Evolutionary conservation across 768 basidiomycete genomes (phyloP), one percentile per base, ranked within the genome.

Genomic region (Leccinum pellstonianum): DNA sequence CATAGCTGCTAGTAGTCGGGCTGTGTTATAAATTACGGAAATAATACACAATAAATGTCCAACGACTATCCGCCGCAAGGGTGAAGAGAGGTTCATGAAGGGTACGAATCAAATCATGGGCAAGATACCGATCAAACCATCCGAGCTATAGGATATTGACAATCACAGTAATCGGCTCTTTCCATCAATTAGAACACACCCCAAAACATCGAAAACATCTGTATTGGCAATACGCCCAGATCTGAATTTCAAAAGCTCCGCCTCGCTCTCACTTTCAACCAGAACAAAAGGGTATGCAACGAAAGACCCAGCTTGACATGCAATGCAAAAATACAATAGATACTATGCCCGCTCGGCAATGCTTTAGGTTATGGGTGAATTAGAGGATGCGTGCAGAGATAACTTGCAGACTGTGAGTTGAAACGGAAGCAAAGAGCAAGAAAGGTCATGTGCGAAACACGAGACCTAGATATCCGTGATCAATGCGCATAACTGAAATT

Each of bases 331-430:
- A 59, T 52, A 59, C 48, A 57, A n/a, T 53, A 61, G 58, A 59
- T 43, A 62, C 57, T 66, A 68, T 37, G 38, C 50, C 52, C 54
- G 38, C 57, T 61, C 19, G 52, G 65, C 57, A 27, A 31, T 50
- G 54, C 27, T 54, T 46, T 59, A 71, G 25, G 37, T 53, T 59
- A 61, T 29, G 27, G 25, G 51, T 37, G 56, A 33, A 14, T 43
- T n/a, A 27, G 17, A 38, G 15, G 8, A 31, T 50, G 27, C 14
- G 23, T 8, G 31, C 41, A 29, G 11, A 31, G 9, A 21, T 33
- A 10, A 48, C 23, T 17, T 31, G 10, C 17, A 29, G 33, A n/a
- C 8, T n/a, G 41, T 47, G 23, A 19, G 33, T 31, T 23, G 52
- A 14, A 53, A 27, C 9, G 43, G 8, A 35, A 27, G 10, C 11